Evolutionary conservation across 768 basidiomycete genomes (phyloP).

Genomic region (Tephrocybe sp.): DNA sequence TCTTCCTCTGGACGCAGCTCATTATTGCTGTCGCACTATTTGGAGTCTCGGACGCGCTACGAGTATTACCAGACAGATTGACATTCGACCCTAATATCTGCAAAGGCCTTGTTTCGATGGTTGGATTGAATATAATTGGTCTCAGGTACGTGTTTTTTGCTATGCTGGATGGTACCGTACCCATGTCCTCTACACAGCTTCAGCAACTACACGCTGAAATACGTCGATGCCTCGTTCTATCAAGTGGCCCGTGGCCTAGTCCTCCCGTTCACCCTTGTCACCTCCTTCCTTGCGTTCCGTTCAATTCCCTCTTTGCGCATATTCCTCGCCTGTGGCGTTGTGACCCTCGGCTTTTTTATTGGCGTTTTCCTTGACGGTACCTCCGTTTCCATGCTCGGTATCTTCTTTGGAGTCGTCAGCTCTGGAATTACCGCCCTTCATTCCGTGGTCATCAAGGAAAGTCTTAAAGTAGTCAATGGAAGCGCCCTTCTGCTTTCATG

Average conservation of each 20-base stretch:
- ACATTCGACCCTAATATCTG: slow-evolving; percentile 63
- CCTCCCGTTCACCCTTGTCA: slow-evolving; percentile 88
- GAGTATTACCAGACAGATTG: slow-evolving; percentile 67
- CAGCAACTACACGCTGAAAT: slow-evolving; percentile 90
- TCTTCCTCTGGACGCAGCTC: slow-evolving; percentile 84
- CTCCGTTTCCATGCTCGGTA: slow-evolving; percentile 57
- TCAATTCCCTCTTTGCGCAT: slow-evolving; percentile 76
- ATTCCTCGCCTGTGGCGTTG: slow-evolving; percentile 72
- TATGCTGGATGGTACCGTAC: neutral
- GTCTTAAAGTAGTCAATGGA: slow-evolving; percentile 75
- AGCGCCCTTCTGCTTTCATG: slow-evolving; percentile 86
- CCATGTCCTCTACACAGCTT: slow-evolving; percentile 47
- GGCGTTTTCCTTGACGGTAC: slow-evolving; percentile 81
- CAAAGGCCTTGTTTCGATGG: slow-evolving; percentile 75
- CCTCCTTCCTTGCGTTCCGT: slow-evolving; percentile 79
- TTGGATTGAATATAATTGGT: slow-evolving; percentile 77
- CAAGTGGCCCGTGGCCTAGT: slow-evolving; percentile 94
- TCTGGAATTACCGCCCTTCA: slow-evolving; percentile 89
- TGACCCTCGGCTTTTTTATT: slow-evolving; percentile 91
- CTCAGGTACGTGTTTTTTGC: slow-evolving; percentile 57
- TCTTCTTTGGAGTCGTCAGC: slow-evolving; percentile 80
- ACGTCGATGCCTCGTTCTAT: slow-evolving; percentile 93
- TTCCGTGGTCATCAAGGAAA: slow-evolving; percentile 92
- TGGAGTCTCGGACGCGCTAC: slow-evolving; percentile 56
- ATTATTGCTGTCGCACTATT: slow-evolving; percentile 79